Base-by-base conservation (phyloP, 148 eudicot genomes). In the Talinum fruticosum region DNA sequence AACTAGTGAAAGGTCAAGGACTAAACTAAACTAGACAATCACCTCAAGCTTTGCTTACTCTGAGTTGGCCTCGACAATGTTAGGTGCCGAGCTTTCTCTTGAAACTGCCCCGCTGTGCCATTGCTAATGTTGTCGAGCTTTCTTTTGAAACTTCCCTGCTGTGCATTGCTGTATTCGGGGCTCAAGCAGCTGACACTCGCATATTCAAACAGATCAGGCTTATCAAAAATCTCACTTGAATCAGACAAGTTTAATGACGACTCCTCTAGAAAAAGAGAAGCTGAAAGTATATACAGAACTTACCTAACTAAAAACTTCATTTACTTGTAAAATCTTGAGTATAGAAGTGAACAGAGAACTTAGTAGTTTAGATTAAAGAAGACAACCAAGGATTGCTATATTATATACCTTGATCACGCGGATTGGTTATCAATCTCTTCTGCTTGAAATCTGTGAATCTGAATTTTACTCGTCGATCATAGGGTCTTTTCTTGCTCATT, bases 401-500 rank as follows among this genome's bases (percentile, higher is more conserved):
- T 38, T 10, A 14, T 72, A 71, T 18, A 33, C 79, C 72, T 51
- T 64, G 65, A 16, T 35, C 51, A 26, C 41, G 36, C 59, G 33
- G 12, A 24, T 21, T 76, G 45, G 47, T 81, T 10, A 8, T n/a
- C 14, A 69, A 41, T 34, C 49, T 76, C 66, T 76, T 81, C 37
- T 49, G 76, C 67, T 64, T 76, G 76, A 19, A 4, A 29, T 57
- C 76, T 6, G 67, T 0, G 23, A 19, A 12, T 24, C 36, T 41
- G 36, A 51, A 72, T 38, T 73, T 37, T 21, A 47, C 35, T 71
- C 34, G 65, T 26, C 24, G 41, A 51, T 13, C 44, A 65, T 49
- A 29, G 67, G 26, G 4, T 72, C 66, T 71, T 62, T 79, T 54
- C 76, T 81, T 81, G 73, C 32, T 72, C 61, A 29, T 51, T 75